phyloP scores from a whole-genome alignment of 2,329 filamentous ascomycete species.

The Colletotrichum sp. region DNA sequence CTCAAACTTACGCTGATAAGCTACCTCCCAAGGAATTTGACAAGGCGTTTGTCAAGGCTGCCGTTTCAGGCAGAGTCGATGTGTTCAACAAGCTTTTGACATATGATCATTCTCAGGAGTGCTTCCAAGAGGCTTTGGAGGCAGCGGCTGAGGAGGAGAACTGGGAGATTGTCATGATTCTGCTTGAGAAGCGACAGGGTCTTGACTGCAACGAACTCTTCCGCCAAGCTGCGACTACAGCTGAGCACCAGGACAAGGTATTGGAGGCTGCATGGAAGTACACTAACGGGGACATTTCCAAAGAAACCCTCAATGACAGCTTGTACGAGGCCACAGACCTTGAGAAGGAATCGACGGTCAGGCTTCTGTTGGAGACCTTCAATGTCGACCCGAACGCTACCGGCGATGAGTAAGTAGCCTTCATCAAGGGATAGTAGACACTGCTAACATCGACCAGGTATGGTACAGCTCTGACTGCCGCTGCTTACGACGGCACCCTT shows the following conservation, averaged over 20 bases:
- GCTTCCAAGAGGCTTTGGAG: conserved; percentile 38
- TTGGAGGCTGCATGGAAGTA: conserved; percentile 43
- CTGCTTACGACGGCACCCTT: conserved; percentile 41
- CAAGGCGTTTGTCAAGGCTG: conserved; percentile 43
- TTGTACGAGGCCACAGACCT: conserved; percentile 44
- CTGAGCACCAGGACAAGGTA: conserved; percentile 38
- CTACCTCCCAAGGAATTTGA: conserved; percentile 42
- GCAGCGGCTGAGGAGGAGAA: conserved; percentile 35
- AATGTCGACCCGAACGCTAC: conserved; percentile 42
- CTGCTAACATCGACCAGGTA: conserved; percentile 27
- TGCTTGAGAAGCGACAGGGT: conserved; percentile 35
- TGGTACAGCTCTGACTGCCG: conserved; percentile 41
- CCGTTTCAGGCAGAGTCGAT: conserved; percentile 41
- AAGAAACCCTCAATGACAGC: conserved; percentile 34
- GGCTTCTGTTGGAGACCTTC: conserved; percentile 37
- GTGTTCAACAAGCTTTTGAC: conserved; percentile 42
- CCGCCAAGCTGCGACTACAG: conserved; percentile 33
- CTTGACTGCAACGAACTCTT: conserved; percentile 42
- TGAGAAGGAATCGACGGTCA: conserved; percentile 41
- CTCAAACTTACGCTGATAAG: conserved; percentile 42
- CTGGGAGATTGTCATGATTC: conserved; percentile 40
- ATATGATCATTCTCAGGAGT: conserved; percentile 34
- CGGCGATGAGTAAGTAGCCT: conserved; percentile 38
- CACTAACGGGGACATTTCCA: conserved; percentile 34
- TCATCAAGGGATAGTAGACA: background rate